Conservation (phyloP, 306 rosid species). For the Abrus precatorius region DNA sequence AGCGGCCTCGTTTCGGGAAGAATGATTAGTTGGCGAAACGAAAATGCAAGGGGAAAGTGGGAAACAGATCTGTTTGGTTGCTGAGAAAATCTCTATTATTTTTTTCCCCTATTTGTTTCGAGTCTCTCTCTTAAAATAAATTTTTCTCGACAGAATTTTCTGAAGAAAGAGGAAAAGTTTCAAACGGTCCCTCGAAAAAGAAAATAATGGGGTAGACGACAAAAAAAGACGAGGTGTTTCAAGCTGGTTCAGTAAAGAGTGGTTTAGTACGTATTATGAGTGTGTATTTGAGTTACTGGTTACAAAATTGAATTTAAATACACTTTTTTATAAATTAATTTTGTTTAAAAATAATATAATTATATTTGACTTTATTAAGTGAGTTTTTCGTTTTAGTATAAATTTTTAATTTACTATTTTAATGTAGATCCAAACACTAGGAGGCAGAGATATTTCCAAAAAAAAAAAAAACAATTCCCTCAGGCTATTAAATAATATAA, state of each 20-base stretch:
- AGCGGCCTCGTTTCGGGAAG: slow-evolving; percentile 44
- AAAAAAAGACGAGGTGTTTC: slow-evolving; percentile 1
- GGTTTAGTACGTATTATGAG: no score
- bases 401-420: no score
- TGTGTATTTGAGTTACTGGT: no score
- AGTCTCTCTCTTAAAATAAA: neutral
- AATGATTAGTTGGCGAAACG: neutral
- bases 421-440: no score
- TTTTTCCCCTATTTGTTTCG: neutral
- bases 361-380: no score
- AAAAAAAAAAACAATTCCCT: no score
- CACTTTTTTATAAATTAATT: no score
- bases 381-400: no score
- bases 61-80: slow-evolving; percentile 44
- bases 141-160: neutral
- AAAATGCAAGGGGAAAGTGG: slow-evolving; percentile 6
- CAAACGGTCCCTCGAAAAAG: slow-evolving; percentile 16
- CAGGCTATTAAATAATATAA: no score
- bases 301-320: no score
- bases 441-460: no score
- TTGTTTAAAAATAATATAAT: no score
- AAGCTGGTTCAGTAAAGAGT: neutral
- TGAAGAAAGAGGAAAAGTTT: neutral
- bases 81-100: slow-evolving; percentile 25
- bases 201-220: slow-evolving; percentile 32